Base-by-base conservation (phyloP, 345 rosid species). In the Raphanus sativus region DNA sequence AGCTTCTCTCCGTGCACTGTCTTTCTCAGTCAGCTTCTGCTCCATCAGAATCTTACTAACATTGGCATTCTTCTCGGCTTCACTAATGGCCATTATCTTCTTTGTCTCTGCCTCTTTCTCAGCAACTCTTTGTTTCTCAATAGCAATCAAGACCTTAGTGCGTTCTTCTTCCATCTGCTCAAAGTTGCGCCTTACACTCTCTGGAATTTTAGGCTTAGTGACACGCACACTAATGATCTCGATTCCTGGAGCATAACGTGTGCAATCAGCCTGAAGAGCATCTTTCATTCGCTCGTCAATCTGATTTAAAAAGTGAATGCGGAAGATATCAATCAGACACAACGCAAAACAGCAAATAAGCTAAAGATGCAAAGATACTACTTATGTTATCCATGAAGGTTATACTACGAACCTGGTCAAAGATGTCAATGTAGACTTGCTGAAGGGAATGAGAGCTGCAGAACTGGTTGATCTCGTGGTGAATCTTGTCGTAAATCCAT, bases 391-490 rank as follows among this genome's bases (percentile, higher is more conserved):
- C 45, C 62, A 63, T 40, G 45, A 38, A 38, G 45, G 45, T 38
- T 38, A 38, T 2, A 21, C 21, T 1, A n/a, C 6, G 3, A 74
- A 90, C 97, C 94, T 94, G 97, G 82, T 94, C 95, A 76, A 94
- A 94, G 80, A 92, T 91, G 84, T 92, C 97, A 68, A 94, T 94
- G 75, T 92, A 94, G 58, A 94, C 98, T 86, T 94, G 97, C 81
- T 94, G 97, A 75, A 94, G 97, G 29, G 87, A 54, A 77, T 92
- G 97, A 11, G 95, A 90, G 86, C 97, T 92, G 83, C 97, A 92
- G 83, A 92, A 92, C 85, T 94, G 98, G 84, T 94, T 94, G 86
- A 94, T 94, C 87, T 94, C 97, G 76, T 94, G 98, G 74, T 94
- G 98, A 78, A 91, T 94, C 88, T 91, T 94, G 87, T 94, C 97